These are phyloP conservation scores for Chrysosporium queenslandicum DNA, from an alignment of 2,329 filamentous ascomycete species.

Conservation along the genomic window DNA sequence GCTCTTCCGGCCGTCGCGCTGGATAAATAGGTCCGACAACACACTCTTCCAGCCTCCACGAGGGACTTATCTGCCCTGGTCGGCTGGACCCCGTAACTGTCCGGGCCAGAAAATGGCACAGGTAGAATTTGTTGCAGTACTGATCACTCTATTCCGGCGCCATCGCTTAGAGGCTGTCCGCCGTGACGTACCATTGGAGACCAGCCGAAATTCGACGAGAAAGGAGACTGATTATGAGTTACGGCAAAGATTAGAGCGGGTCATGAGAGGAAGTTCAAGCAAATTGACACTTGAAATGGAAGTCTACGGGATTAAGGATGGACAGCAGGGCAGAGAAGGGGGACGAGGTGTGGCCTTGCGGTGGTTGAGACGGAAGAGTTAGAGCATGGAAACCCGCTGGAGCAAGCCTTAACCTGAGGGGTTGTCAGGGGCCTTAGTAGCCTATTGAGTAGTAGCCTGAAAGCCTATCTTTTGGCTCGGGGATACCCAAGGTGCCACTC, in stretches of 20 bases:
- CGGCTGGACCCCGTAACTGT: constrained; percentile 41
- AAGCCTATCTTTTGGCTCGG: no score
- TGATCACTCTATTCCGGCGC: neutral
- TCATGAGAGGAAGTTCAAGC: neutral
- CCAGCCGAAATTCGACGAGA: neutral
- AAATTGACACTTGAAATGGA: neutral
- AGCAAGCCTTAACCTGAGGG: neutral
- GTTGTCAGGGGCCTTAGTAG: no score
- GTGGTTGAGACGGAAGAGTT: neutral
- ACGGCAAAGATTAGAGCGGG: neutral
- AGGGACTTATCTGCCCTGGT: constrained; percentile 42
- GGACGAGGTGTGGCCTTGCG: neutral
- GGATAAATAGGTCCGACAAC: neutral
- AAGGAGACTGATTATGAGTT: neutral
- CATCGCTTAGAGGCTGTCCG: neutral
- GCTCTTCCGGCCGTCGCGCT: neutral
- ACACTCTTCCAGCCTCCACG: constrained; percentile 26
- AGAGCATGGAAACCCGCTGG: neutral
- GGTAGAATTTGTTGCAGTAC: constrained; percentile 42
- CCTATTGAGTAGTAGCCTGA: no score
- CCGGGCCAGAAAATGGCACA: constrained; percentile 48
- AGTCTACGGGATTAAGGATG: neutral
- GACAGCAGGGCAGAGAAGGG: no score
- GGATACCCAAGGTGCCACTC: no score
- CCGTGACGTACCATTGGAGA: neutral